Percentiles rank a stretch among this genome's conserved stretches.
Conservation (phyloP, 768 basidiomycete genomes). For the Brasilioporus rufonigricans region DNA sequence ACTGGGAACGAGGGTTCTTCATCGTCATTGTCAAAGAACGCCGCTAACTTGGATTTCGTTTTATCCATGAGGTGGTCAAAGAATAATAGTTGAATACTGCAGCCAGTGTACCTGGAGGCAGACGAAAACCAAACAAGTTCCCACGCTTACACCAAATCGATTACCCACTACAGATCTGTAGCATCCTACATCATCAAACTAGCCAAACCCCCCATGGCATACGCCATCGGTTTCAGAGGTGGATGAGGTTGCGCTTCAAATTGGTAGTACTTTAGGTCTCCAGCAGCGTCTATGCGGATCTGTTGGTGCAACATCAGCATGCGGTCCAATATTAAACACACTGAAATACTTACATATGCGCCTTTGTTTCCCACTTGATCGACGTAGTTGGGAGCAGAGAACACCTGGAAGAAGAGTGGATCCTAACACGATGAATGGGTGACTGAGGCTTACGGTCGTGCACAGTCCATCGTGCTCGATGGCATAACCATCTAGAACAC, state of each 20-base stretch:
- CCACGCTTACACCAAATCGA: constrained; percentile 20
- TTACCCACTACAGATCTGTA: background rate
- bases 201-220: constrained; percentile 63
- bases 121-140: constrained; percentile 13
- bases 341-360: constrained; percentile 65
- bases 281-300: constrained; percentile 81
- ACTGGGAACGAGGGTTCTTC: constrained; percentile 87
- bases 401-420: constrained; percentile 51
- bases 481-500: constrained; percentile 76
- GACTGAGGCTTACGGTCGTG: constrained; percentile 65
- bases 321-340: background rate
- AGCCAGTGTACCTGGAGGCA: background rate
- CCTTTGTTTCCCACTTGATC: constrained; percentile 92
- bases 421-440: constrained; percentile 1
- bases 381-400: constrained; percentile 94
- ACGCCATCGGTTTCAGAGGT: constrained; percentile 92
- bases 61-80: constrained; percentile 29
- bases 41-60: constrained; percentile 54
- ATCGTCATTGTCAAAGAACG: constrained; percentile 84
- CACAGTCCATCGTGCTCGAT: constrained; percentile 94
- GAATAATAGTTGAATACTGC: background rate
- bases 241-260: constrained; percentile 90
- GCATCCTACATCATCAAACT: constrained; percentile 63
- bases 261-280: constrained; percentile 69
- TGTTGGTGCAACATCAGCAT: constrained; percentile 28